These are phyloP conservation scores for Alternaria brassicae DNA, from an alignment of 2,329 filamentous ascomycete species.

Conservation along the genomic window DNA sequence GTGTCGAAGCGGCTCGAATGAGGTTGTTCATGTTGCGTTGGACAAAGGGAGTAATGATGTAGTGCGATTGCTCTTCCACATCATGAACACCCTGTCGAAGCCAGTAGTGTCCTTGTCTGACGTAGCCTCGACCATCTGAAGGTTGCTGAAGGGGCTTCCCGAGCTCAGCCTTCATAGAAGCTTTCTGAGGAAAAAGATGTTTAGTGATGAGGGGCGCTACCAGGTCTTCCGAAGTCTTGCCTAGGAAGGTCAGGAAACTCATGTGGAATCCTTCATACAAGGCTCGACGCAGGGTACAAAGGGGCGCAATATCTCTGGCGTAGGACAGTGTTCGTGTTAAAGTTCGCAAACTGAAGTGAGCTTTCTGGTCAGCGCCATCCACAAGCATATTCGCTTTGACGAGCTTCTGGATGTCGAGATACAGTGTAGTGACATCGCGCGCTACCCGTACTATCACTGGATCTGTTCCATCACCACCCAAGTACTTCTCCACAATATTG, in stretches of 20 bases:
- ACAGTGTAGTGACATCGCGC: constrained; percentile 83
- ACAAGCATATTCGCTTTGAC: constrained; percentile 84
- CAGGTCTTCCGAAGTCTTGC: constrained; percentile 79
- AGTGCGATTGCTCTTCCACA: constrained; percentile 78
- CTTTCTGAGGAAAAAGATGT: constrained; percentile 75
- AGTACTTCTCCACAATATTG: constrained; percentile 85
- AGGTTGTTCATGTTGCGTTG: constrained; percentile 94
- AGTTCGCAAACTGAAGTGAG: constrained; percentile 95
- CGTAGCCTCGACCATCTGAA: constrained; percentile 76
- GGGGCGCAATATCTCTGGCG: constrained; percentile 80
- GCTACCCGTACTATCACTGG: constrained; percentile 73
- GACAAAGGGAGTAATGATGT: constrained; percentile 96
- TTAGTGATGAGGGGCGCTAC: constrained; percentile 81
- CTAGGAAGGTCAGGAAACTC: constrained; percentile 92
- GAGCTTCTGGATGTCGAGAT: constrained; percentile 83
- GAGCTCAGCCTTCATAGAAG: constrained; percentile 74
- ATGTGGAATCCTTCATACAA: constrained; percentile 96
- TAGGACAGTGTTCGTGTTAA: constrained; percentile 90
- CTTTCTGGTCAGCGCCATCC: constrained; percentile 93
- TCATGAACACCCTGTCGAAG: constrained; percentile 75
- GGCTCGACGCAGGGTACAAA: constrained; percentile 84
- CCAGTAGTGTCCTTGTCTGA: constrained; percentile 91
- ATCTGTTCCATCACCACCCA: constrained; percentile 71
- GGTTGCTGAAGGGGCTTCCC: constrained; percentile 80
- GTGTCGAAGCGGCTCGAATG: constrained; percentile 89